phyloP scores from a whole-genome alignment of 305 asterid genomes.

The Solanum hybrid region DNA sequence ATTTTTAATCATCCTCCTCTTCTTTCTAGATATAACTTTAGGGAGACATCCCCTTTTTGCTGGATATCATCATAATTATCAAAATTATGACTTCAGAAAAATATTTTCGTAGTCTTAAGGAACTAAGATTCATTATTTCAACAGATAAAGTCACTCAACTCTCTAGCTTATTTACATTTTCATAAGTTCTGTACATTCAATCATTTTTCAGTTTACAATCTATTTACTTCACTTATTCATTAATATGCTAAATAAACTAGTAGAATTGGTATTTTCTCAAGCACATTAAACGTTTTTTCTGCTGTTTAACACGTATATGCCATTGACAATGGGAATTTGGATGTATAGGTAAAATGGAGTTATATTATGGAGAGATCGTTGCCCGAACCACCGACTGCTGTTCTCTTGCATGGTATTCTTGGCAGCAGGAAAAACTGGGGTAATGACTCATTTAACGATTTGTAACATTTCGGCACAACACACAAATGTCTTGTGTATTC shows the following conservation, averaged over 20 bases:
- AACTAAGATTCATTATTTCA: background rate
- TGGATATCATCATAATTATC: background rate
- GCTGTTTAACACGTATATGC: background rate
- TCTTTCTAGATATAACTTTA: background rate
- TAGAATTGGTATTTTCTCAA: background rate
- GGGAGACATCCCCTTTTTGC: background rate
- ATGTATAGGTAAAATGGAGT: conserved; percentile 85
- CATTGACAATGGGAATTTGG: conserved; percentile 12
- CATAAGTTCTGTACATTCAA: background rate
- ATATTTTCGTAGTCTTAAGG: background rate
- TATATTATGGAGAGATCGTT: conserved; percentile 59
- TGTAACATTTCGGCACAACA: background rate
- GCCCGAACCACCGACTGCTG: conserved; percentile 93
- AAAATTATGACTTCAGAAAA: background rate
- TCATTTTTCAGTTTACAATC: background rate
- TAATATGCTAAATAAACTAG: background rate
- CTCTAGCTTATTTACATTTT: background rate
- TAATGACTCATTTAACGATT: background rate
- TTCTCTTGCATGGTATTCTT: conserved; percentile 92
- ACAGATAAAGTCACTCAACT: background rate
- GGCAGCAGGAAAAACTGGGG: conserved; percentile 86
- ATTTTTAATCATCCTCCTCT: background rate
- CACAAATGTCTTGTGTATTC: background rate
- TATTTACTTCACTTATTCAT: background rate
- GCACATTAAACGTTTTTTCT: background rate